Evolutionary conservation across 2,329 filamentous ascomycete species (phyloP), one percentile per base, ranked within the genome.

Genomic region (Hypoxylon sp.): DNA sequence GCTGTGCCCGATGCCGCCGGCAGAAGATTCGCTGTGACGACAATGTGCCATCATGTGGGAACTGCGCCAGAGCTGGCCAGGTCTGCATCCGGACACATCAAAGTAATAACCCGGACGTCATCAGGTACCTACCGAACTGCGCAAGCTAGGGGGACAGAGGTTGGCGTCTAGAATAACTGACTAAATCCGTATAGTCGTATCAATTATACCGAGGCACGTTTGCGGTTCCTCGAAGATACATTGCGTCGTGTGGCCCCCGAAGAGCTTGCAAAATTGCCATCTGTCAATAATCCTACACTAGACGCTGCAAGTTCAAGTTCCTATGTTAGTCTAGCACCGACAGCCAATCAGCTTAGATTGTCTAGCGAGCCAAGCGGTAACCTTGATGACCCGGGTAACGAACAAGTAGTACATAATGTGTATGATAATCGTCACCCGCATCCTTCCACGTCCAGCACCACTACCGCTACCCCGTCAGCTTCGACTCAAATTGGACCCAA

Each of bases 21-120:
- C 76, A 78, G 67, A 79, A 79, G 69, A 78, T 77, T 50, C 74
- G 77, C 8, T 79, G 77, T 55, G 77, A 68, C n/a, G 65, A 79
- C 51, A 75, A 75, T 19, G 66, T 66, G 19, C 76, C 76, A 24
- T 74, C 77, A 5, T 79, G 77, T 60, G 68, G 68, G 47, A 77
- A 75, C 59, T 79, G 77, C 42, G 71, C 74, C 37, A 74, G 77
- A 51, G 73, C 71, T n/a, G 73, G 74, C 3, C 75, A 75, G 13
- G 63, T 73, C 3, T 79, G 77, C 59, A 73, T 79, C 39, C 74
- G 78, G 37, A 69, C 69, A 33, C 59, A 60, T n/a, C n/a, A 48
- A 42, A 52, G 60, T 13, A 69, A 59, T 8, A 68, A 66, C 42
- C 59, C 64, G 31, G 69, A 70, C 37, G 50, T 61, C 35, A 55